phyloP scores from a whole-genome alignment of 176 grass and related monocot species.

The Carex cristatella region DNA sequence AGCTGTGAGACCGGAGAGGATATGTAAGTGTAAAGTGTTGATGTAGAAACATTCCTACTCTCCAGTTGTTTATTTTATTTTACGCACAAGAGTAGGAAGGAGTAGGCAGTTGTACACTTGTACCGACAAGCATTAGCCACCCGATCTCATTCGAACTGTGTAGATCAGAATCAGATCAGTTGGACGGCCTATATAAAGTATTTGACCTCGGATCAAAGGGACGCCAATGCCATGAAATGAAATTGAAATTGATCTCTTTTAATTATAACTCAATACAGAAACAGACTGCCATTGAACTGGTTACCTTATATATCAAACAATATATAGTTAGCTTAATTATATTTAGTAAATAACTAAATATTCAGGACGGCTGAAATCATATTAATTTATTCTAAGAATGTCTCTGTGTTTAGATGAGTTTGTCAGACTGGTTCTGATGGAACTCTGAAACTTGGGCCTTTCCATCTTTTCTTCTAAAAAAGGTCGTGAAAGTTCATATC shows the following conservation, averaged over 20 bases:
- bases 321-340: background rate
- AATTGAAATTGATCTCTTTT: no score
- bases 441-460: background rate
- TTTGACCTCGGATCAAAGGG: background rate
- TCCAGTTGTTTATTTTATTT: background rate
- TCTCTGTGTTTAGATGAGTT: background rate
- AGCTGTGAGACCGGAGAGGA: background rate
- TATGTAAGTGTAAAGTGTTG: background rate
- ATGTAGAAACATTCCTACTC: background rate
- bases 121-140: background rate
- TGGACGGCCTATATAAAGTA: background rate
- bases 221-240: background rate
- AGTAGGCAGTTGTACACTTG: background rate
- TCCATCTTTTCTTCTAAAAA: background rate
- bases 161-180: background rate
- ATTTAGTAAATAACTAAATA: background rate
- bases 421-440: no score
- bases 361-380: background rate
- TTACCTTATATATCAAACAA: background rate
- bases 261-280: no score
- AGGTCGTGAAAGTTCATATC: background rate
- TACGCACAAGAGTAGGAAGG: background rate
- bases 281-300: background rate
- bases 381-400: background rate
- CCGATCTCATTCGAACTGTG: background rate